These are phyloP conservation scores for Chlorella sorokiniana DNA, from an alignment of 139 green algal species.

Conservation along the genomic window DNA sequence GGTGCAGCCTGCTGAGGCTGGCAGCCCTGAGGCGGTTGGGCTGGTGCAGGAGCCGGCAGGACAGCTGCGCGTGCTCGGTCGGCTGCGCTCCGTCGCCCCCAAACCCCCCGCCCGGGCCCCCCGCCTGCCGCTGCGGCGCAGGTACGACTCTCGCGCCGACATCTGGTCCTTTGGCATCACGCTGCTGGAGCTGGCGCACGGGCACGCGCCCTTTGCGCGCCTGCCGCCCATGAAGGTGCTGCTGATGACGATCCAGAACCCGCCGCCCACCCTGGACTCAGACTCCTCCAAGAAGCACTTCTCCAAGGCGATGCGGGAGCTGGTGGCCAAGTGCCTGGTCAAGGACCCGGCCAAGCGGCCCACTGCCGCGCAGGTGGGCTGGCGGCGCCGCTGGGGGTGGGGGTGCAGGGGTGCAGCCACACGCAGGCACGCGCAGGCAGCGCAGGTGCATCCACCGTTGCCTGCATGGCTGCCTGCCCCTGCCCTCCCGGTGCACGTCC, in stretches of 20 bases:
- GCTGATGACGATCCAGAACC: constrained; percentile 96
- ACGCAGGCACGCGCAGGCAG: neutral
- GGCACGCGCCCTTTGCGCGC: constrained; percentile 98
- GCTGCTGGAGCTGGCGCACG: constrained; percentile 96
- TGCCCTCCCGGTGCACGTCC: too few species aligned
- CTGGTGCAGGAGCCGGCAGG: too few species aligned
- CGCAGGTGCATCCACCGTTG: neutral
- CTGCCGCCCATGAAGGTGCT: constrained; percentile 98
- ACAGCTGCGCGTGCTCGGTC: too few species aligned
- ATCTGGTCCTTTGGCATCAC: constrained; percentile 99
- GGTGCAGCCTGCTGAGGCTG: neutral
- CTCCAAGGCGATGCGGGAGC: constrained; percentile 83
- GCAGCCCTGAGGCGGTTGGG: too few species aligned
- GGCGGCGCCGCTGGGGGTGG: neutral
- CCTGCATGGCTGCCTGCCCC: too few species aligned
- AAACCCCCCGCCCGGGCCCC: neutral
- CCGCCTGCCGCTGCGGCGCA: constrained; percentile 25
- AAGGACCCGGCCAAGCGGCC: constrained; percentile 93
- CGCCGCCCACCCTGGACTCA: constrained; percentile 86
- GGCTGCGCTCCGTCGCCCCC: too few species aligned
- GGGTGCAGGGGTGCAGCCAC: neutral
- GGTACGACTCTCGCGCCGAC: constrained; percentile 90
- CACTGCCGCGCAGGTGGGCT: constrained; percentile 62
- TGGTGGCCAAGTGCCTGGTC: constrained; percentile 94
- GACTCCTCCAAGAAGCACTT: constrained; percentile 16